Evolutionary conservation across 192 early-diverging fungal species (phyloP).

Genomic region (Spizellomyces sp.): DNA sequence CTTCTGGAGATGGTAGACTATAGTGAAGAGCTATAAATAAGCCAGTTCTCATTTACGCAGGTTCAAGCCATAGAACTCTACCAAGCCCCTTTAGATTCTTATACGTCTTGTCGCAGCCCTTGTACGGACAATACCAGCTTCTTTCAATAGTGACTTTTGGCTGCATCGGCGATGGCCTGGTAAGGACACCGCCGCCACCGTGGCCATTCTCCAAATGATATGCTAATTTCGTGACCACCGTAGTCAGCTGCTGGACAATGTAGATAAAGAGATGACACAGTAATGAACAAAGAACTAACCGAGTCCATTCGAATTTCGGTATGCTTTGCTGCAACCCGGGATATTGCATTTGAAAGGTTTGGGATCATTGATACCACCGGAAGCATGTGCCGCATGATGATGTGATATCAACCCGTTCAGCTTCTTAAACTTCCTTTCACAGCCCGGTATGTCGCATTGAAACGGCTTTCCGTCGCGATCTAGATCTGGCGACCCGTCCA

Average conservation of each 20-base stretch:
- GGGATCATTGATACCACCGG: slow-evolving; percentile 34
- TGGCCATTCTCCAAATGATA: slow-evolving; percentile 34
- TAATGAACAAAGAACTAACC: not conserved
- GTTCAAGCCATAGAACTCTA: not conserved
- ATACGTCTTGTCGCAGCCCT: slow-evolving; percentile 28
- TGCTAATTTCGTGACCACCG: slow-evolving; percentile 2
- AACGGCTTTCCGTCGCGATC: slow-evolving; percentile 3
- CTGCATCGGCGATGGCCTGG: not conserved
- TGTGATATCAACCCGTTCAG: slow-evolving; percentile 90
- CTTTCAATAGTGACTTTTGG: slow-evolving; percentile 1
- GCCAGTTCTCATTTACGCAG: not conserved
- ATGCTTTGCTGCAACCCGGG: slow-evolving; percentile 8
- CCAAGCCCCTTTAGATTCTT: slow-evolving; percentile 33
- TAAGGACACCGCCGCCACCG: not conserved
- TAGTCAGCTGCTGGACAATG: not conserved
- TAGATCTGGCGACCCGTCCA: not conserved
- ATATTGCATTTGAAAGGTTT: slow-evolving; percentile 30
- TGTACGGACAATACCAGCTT: slow-evolving; percentile 25
- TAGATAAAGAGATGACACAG: not conserved
- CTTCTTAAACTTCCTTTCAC: slow-evolving; percentile 87
- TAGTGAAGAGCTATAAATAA: not conserved
- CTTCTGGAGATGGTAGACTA: slow-evolving; percentile 29
- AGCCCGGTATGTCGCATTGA: slow-evolving; percentile 44
- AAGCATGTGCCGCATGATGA: slow-evolving; percentile 75
- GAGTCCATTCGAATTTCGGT: slow-evolving; percentile 28